Evolutionary conservation across 1,284 basidiomycete species (phyloP).

Genomic region (Ceratobasidium sp.): DNA sequence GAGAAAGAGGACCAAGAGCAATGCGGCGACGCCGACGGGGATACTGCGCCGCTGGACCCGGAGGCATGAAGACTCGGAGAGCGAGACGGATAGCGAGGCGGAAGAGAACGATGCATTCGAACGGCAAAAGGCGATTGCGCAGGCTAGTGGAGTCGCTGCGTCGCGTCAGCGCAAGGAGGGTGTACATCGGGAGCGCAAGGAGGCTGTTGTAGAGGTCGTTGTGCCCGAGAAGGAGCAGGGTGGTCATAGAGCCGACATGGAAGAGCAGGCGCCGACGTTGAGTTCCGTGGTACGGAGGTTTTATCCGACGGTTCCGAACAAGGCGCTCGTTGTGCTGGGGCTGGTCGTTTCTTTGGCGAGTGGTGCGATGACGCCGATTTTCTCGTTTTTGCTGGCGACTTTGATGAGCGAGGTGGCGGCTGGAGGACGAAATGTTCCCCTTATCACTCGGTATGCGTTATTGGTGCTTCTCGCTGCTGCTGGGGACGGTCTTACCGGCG

Average conservation of each 20-base stretch:
- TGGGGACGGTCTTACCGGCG: slow-evolving; percentile 79
- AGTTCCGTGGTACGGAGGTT: slow-evolving; percentile 69
- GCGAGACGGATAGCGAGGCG: slow-evolving; percentile 51
- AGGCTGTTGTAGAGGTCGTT: slow-evolving; percentile 32
- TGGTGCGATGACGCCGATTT: slow-evolving; percentile 89
- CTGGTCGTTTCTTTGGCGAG: slow-evolving; percentile 74
- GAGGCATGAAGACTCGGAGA: slow-evolving; percentile 31
- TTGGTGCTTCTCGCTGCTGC: slow-evolving; percentile 76
- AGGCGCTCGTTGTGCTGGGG: slow-evolving; percentile 77
- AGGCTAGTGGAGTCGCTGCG: slow-evolving; percentile 58
- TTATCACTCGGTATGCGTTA: slow-evolving; percentile 76
- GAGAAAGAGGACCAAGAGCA: slow-evolving; percentile 1
- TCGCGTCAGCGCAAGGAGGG: slow-evolving; percentile 20
- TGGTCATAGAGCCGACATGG: slow-evolving; percentile 15
- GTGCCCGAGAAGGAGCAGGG: slow-evolving; percentile 51
- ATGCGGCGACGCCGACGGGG: not conserved
- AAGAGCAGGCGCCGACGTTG: slow-evolving; percentile 56
- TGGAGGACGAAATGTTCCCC: slow-evolving; percentile 69
- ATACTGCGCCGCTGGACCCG: slow-evolving; percentile 12
- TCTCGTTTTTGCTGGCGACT: slow-evolving; percentile 89
- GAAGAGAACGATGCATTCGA: slow-evolving; percentile 62
- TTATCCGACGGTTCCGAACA: slow-evolving; percentile 82
- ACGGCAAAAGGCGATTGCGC: slow-evolving; percentile 61
- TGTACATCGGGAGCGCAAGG: slow-evolving; percentile 22
- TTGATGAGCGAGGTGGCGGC: slow-evolving; percentile 84